Conservation (phyloP, 2,329 filamentous ascomycete species). For the Botryosphaeria dothidea region DNA sequence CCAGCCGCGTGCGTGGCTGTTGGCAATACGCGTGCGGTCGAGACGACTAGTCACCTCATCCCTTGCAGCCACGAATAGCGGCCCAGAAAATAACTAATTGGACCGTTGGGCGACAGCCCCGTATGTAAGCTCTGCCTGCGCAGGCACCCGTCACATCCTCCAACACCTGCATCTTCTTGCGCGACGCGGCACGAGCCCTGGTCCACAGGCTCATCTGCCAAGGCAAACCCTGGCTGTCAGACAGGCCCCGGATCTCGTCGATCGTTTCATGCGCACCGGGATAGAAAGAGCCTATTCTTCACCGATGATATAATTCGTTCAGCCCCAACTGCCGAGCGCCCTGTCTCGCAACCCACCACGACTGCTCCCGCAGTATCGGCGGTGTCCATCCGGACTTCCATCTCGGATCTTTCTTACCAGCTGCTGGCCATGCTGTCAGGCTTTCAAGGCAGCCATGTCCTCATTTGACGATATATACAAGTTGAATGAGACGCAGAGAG, state of each 20-base stretch:
- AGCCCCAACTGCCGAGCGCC: neutral
- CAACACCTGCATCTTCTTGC: neutral
- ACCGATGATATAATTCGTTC: neutral
- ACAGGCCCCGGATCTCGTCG: neutral
- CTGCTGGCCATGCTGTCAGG: neutral
- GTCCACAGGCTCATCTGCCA: neutral
- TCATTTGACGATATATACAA: neutral
- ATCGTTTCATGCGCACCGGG: conserved; percentile 5
- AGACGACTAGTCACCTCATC: neutral
- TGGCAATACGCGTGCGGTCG: neutral
- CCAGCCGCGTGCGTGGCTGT: neutral
- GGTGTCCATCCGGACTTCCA: neutral
- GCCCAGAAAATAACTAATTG: neutral
- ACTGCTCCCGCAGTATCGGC: neutral
- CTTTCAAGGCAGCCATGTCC: neutral
- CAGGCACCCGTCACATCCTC: neutral
- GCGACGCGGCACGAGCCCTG: neutral
- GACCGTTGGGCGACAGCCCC: no score
- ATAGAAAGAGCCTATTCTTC: neutral
- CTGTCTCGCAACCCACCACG: no score
- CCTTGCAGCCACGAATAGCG: neutral
- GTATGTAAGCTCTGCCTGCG: no score
- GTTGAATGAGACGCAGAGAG: neutral
- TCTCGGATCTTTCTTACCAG: no score
- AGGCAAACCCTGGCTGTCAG: neutral